Percentiles rank a stretch among this genome's conserved stretches.
Conservation (phyloP, 2,329 filamentous ascomycete species). For the Thermomyces lanuginosus region DNA sequence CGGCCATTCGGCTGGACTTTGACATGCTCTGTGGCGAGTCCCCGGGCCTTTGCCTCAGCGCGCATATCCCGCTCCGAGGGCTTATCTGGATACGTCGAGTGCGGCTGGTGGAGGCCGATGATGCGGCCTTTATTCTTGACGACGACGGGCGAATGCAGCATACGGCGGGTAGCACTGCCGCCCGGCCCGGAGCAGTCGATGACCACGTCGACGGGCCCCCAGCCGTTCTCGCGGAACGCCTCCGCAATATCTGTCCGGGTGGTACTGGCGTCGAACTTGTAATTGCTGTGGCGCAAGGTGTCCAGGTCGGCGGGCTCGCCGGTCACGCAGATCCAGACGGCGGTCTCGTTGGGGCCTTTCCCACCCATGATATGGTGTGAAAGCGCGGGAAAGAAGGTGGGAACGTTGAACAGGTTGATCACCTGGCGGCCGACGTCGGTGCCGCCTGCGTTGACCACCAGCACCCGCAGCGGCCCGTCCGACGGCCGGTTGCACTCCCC, state of each 20-base stretch:
- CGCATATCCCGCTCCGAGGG: conserved; percentile 4
- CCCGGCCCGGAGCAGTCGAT: conserved; percentile 22
- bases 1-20: conserved; percentile 20
- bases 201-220: conserved; percentile 25
- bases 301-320: conserved; percentile 13
- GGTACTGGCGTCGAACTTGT: conserved; percentile 21
- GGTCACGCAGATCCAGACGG: conserved; percentile 23
- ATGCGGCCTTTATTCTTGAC: conserved; percentile 20
- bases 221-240: conserved; percentile 16
- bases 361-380: conserved; percentile 3
- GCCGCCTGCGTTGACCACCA: conserved; percentile 22
- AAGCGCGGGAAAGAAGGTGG: conserved; percentile 15
- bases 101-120: conserved; percentile 11
- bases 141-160: conserved; percentile 17
- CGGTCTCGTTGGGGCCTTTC: conserved; percentile 2
- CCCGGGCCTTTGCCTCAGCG: conserved; percentile 10
- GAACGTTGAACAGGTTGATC: conserved; percentile 22
- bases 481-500: conserved; percentile 6
- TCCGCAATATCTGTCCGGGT: conserved; percentile 16
- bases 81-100: conserved; percentile 5
- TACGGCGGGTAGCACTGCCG: conserved; percentile 16
- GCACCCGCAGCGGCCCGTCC: conserved; percentile 15
- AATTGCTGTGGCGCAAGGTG: conserved; percentile 15
- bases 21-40: conserved; percentile 19
- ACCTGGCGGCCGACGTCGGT: conserved; percentile 23